Conservation (phyloP, 768 basidiomycete genomes). For the Amyloporia xantha region DNA sequence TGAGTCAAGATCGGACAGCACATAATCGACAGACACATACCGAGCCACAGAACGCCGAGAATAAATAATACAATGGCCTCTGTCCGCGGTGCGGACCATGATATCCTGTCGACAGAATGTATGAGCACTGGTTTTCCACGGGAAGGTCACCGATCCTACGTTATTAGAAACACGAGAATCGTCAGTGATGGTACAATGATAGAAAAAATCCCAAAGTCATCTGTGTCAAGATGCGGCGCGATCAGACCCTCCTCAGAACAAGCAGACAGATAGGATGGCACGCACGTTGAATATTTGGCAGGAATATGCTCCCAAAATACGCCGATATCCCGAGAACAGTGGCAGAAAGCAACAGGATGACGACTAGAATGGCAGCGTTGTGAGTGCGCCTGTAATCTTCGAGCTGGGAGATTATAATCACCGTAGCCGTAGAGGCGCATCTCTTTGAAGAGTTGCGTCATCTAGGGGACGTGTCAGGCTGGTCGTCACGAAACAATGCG, state of each 20-base stretch:
- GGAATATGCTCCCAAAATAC: constrained; percentile 61
- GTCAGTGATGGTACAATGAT: constrained; percentile 60
- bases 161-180: constrained; percentile 52
- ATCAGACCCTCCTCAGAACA: constrained; percentile 1
- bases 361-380: constrained; percentile 24
- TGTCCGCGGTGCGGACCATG: constrained; percentile 62
- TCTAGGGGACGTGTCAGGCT: constrained; percentile 11
- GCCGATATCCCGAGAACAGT: constrained; percentile 63
- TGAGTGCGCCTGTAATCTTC: background rate
- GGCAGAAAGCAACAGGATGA: constrained; percentile 33
- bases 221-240: constrained; percentile 34
- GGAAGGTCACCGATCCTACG: constrained; percentile 40
- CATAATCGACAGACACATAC: constrained; percentile 32
- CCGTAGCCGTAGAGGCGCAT: constrained; percentile 26
- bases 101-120: constrained; percentile 35
- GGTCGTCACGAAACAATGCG: background rate
- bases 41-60: constrained; percentile 60
- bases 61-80: constrained; percentile 52
- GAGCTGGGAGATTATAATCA: constrained; percentile 10
- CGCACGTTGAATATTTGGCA: constrained; percentile 60
- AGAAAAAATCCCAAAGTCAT: constrained; percentile 64
- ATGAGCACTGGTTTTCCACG: background rate
- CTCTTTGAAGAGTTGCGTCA: constrained; percentile 29
- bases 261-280: constrained; percentile 1
- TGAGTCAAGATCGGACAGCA: background rate